A percentile compares a stretch with the other conserved stretches of the same genome.
phyloP scores from a whole-genome alignment of 2,329 filamentous ascomycete genomes.

The Myriosclerotinia scirpicola region DNA sequence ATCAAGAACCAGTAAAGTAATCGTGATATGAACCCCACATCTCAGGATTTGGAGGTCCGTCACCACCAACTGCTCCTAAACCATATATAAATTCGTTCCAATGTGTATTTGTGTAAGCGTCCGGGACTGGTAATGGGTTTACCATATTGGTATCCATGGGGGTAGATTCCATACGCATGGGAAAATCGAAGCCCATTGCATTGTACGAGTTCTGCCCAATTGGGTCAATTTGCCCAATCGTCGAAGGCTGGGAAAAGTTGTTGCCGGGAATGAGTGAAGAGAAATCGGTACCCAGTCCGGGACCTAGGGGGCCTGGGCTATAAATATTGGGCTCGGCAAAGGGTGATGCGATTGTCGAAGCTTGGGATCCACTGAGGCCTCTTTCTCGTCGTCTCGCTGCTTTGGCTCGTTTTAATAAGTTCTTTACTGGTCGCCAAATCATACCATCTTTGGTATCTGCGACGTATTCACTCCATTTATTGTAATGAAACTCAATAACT shows the following conservation, averaged over 20 bases:
- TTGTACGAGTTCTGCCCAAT: conserved; percentile 11
- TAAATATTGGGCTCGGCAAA: not conserved
- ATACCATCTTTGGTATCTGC: conserved; percentile 52
- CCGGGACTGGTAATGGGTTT: not conserved
- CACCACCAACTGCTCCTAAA: not conserved
- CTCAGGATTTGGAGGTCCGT: conserved; percentile 6
- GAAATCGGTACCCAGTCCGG: not conserved
- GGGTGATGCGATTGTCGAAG: not conserved
- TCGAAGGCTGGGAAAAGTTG: not conserved
- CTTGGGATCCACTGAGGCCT: conserved; percentile 9
- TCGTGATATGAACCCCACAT: conserved; percentile 8
- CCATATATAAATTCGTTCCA: conserved; percentile 23
- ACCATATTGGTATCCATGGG: conserved; percentile 10
- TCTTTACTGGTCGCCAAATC: conserved; percentile 56
- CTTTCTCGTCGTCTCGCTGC: conserved; percentile 37
- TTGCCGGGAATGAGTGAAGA: not conserved
- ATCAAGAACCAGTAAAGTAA: conserved; percentile 16
- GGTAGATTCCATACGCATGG: conserved; percentile 5
- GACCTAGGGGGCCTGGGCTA: not conserved
- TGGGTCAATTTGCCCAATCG: conserved; percentile 1
- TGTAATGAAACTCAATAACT: conserved; percentile 49
- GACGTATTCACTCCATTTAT: conserved; percentile 46
- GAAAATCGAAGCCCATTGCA: conserved; percentile 12
- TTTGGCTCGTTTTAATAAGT: conserved; percentile 52
- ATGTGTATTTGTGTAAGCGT: conserved; percentile 17